These are phyloP conservation scores for Chlamydomonas schloesseri DNA, from an alignment of 139 green algal genomes.

Conservation along the genomic window DNA sequence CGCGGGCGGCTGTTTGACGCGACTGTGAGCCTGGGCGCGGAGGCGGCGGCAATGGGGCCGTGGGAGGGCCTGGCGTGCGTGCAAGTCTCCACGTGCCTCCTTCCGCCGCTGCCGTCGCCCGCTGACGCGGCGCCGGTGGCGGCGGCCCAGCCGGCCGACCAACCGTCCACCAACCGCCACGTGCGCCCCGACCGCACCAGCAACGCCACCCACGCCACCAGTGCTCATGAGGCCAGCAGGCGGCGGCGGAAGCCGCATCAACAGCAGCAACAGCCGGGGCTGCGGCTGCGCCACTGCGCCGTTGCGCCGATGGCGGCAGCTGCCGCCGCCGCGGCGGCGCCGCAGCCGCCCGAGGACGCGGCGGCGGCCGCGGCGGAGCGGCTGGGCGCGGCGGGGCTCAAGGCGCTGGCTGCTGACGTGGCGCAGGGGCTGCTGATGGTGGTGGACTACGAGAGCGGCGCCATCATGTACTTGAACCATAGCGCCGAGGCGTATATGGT, in stretches of 20 bases:
- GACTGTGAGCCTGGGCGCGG: not conserved
- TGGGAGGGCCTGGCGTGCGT: not conserved
- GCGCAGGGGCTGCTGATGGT: slow-evolving; percentile 3
- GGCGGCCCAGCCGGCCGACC: not conserved
- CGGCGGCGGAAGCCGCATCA: not conserved
- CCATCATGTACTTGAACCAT: slow-evolving; percentile 28
- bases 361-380: not conserved
- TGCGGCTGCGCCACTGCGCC: slow-evolving; percentile 21
- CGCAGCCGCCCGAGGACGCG: not conserved
- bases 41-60: not conserved
- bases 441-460: slow-evolving; percentile 14
- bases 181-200: too few relatives aligned
- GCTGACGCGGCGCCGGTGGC: too few relatives aligned
- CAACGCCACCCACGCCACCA: too few relatives aligned
- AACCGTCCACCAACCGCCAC: not conserved
- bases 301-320: too few relatives aligned
- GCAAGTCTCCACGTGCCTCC: slow-evolving; percentile 28
- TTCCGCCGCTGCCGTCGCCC: not conserved
- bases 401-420: slow-evolving; percentile 21
- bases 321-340: not conserved
- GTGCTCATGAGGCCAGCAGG: too few relatives aligned
- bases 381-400: not conserved
- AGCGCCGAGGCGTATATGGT: slow-evolving; percentile 25
- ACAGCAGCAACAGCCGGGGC: not conserved
- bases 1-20: not conserved